Conservation (phyloP, 78 protist genomes). For the Thecamonas trahens region DNA sequence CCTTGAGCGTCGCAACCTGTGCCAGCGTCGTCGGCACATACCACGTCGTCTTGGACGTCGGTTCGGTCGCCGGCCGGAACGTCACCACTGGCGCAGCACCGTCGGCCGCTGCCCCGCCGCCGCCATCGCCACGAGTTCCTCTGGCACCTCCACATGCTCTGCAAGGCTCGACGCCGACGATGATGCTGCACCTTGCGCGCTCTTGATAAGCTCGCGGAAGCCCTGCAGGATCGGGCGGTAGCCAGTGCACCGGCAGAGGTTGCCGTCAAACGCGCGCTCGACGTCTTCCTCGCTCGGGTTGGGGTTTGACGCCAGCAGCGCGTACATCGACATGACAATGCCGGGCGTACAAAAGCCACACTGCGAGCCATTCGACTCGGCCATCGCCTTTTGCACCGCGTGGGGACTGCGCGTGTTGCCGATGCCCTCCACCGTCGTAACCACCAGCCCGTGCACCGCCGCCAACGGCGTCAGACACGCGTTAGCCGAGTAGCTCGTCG, state of each 20-base stretch:
- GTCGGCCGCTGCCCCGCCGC: background rate
- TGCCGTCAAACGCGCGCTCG: conserved; percentile 79
- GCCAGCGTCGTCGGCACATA: conserved; percentile 49
- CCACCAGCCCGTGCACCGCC: conserved; percentile 49
- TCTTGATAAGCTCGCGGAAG: background rate
- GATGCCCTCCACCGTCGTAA: conserved; percentile 86
- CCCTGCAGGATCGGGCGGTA: conserved; percentile 88
- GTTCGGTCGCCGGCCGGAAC: background rate
- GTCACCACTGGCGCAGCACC: background rate
- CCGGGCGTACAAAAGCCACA: conserved; percentile 96
- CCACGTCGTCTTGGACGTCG: conserved; percentile 27
- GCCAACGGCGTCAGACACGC: conserved; percentile 77
- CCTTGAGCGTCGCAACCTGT: conserved; percentile 30
- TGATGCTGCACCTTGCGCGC: background rate
- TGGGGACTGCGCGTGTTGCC: conserved; percentile 15
- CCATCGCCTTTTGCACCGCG: conserved; percentile 46
- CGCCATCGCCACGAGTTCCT: background rate
- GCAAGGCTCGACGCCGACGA: too few relatives aligned
- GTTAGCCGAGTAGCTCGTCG: conserved; percentile 21
- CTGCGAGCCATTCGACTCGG: conserved; percentile 69
- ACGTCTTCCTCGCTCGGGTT: conserved; percentile 24
- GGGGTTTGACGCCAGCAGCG: conserved; percentile 26
- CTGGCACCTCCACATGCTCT: background rate
- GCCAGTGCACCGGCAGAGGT: conserved; percentile 96
- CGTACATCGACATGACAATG: conserved; percentile 50